phyloP scores from a whole-genome alignment of 2,329 filamentous ascomycete genomes.

The Metarhizium rileyi region DNA sequence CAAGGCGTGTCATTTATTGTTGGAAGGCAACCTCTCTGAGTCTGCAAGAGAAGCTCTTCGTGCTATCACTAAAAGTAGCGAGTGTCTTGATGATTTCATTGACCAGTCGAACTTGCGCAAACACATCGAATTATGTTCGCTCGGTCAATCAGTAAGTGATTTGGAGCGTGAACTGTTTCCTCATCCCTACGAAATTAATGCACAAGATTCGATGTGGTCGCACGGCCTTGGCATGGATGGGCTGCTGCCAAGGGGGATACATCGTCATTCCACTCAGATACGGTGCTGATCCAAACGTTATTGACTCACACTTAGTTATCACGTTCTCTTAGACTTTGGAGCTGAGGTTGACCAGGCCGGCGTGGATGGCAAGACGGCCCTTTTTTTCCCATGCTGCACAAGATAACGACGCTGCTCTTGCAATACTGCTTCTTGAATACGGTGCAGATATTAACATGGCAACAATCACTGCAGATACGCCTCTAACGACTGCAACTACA shows the following conservation, averaged over 20 bases:
- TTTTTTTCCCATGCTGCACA: slow-evolving; percentile 23
- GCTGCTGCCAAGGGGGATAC: slow-evolving; percentile 12
- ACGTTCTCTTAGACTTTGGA: slow-evolving; percentile 23
- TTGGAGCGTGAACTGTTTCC: slow-evolving; percentile 8
- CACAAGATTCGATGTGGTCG: slow-evolving; percentile 13
- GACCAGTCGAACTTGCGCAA: slow-evolving; percentile 11
- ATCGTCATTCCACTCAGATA: slow-evolving; percentile 10
- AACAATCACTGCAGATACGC: slow-evolving; percentile 17
- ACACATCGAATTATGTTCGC: slow-evolving; percentile 13
- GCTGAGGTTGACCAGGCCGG: slow-evolving; percentile 23
- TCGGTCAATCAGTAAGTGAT: slow-evolving; percentile 4
- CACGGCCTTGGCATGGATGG: slow-evolving; percentile 13
- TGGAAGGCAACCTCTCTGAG: slow-evolving; percentile 11
- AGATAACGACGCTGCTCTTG: slow-evolving; percentile 19
- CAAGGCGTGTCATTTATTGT: slow-evolving; percentile 14
- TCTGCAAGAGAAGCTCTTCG: slow-evolving; percentile 10
- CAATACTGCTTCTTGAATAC: slow-evolving; percentile 23
- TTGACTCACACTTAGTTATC: slow-evolving; percentile 15
- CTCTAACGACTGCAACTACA: slow-evolving; percentile 23
- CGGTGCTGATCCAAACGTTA: slow-evolving; percentile 12
- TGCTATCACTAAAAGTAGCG: slow-evolving; percentile 12
- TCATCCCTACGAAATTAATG: slow-evolving; percentile 7
- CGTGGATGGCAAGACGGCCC: slow-evolving; percentile 19
- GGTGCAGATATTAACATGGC: slow-evolving; percentile 23
- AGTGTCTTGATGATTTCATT: slow-evolving; percentile 12